These are phyloP conservation scores for Didymella segeticola DNA, from an alignment of 2,329 filamentous ascomycete species.

Conservation along the genomic window DNA sequence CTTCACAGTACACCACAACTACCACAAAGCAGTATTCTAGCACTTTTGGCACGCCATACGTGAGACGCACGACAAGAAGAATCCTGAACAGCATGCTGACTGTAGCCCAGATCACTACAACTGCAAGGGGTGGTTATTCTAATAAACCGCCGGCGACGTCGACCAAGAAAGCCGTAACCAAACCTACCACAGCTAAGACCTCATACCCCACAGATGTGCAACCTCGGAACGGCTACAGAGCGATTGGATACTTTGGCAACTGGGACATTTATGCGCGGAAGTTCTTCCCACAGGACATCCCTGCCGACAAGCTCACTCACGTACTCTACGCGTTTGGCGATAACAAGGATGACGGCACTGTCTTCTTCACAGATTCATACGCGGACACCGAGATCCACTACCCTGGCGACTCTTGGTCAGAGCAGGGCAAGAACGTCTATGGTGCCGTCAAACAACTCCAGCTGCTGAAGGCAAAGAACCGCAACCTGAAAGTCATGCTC, in stretches of 20 bases:
- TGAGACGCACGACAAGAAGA: not conserved
- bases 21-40: conserved; percentile 2
- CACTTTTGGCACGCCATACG: conserved; percentile 12
- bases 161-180: not conserved
- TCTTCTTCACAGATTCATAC: conserved; percentile 39
- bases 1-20: conserved; percentile 3
- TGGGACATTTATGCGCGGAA: conserved; percentile 88
- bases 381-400: conserved; percentile 63
- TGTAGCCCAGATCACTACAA: not conserved
- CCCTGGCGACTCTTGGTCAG: conserved; percentile 67
- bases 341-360: conserved; percentile 80
- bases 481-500: conserved; percentile 79
- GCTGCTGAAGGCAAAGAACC: conserved; percentile 76
- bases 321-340: conserved; percentile 93
- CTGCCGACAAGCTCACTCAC: conserved; percentile 82
- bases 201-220: conserved; percentile 2
- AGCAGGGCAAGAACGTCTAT: conserved; percentile 73
- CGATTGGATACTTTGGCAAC: conserved; percentile 74
- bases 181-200: not conserved
- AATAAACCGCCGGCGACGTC: not conserved
- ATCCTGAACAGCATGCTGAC: not conserved
- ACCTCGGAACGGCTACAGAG: conserved; percentile 20
- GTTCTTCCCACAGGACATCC: conserved; percentile 84
- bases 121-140: not conserved
- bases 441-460: conserved; percentile 80